Evolutionary conservation across 345 rosid species (phyloP).

Genomic region (Isatis tinctoria): DNA sequence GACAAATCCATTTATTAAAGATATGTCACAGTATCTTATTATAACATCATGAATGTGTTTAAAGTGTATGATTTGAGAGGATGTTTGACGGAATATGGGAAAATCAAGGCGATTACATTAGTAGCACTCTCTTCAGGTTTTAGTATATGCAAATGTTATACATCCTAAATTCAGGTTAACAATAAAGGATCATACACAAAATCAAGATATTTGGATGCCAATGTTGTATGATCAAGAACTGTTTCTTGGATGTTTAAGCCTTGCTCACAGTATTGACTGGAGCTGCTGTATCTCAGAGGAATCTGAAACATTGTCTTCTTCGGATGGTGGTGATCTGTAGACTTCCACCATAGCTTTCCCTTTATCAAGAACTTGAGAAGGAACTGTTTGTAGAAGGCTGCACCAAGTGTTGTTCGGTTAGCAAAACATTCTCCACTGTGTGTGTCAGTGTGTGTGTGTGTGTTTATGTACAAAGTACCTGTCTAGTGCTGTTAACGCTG

Average conservation of each 20-base stretch:
- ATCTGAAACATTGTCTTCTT: slow-evolving; percentile 40
- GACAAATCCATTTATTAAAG: neutral
- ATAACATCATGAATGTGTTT: neutral
- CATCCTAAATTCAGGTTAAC: neutral
- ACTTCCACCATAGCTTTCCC: slow-evolving; percentile 76
- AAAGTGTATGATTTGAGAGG: neutral
- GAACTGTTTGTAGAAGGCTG: slow-evolving; percentile 76
- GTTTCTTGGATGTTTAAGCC: neutral
- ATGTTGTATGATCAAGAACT: neutral
- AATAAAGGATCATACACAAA: neutral
- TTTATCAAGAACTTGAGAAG: slow-evolving; percentile 52
- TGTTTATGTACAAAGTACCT: slow-evolving; percentile 23
- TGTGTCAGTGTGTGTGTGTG: neutral
- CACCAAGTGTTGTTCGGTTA: slow-evolving; percentile 5
- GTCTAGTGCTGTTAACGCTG: slow-evolving; percentile 54
- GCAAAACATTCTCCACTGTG: neutral
- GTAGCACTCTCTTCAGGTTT: neutral
- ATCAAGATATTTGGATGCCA: neutral
- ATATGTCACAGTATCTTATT: neutral
- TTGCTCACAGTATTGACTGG: slow-evolving; percentile 55
- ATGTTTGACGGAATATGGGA: no score
- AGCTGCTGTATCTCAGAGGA: slow-evolving; percentile 61
- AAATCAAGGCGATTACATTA: neutral
- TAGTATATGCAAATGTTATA: neutral
- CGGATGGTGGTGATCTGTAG: slow-evolving; percentile 40